Evolutionary conservation across 2,329 filamentous ascomycete genomes (phyloP), one percentile per base, ranked within the genome.

Genomic region (Alternaria panax): DNA sequence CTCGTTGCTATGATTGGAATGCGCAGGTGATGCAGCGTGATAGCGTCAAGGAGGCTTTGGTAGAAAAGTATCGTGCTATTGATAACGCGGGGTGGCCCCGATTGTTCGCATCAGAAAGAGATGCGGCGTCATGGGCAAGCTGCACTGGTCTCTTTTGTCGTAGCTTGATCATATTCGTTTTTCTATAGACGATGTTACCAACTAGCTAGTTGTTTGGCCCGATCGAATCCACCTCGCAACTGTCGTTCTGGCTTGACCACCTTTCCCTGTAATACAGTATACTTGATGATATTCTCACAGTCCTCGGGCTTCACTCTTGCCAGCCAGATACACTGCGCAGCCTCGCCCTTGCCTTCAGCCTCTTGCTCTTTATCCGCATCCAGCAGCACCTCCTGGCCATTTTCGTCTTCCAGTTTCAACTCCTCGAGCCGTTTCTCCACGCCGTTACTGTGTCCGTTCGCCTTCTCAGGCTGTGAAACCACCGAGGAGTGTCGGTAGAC

Each of bases 301-400:
- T 98, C 92, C 80, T 96, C 91, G 0, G 94, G 94, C 73, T 83
- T 80, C 18, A 97, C 89, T 58, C 94, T 83, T 20, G 92, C 94
- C 45, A 97, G 83, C 94, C 94, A 97, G 69, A 97, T 96, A 63
- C 93, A 94, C 82, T 97, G 93, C 45, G 87, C 88, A 1, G 92
- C 93, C 55, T 83, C 67, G 20, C 71, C 73, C 20, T 64, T 67
- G 1, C 63, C 71, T 16, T 75, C 71, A 75, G 60, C 79, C 28
- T 79, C 79, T 32, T 80, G 78, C 25, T 72, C 74, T 45, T 72
- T 69, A 18, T 77, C 69, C 12, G 66, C 69, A 51, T 77, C 70
- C 3, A 77, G 45, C 5, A 76, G 59, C 3, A 75, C 71, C 59
- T 73, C 64, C 38, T 70, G 69, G 25, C 80, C 79, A 42, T 78